phyloP scores from a whole-genome alignment of 2,329 filamentous ascomycete species.

The Calonectria hawksworthii region DNA sequence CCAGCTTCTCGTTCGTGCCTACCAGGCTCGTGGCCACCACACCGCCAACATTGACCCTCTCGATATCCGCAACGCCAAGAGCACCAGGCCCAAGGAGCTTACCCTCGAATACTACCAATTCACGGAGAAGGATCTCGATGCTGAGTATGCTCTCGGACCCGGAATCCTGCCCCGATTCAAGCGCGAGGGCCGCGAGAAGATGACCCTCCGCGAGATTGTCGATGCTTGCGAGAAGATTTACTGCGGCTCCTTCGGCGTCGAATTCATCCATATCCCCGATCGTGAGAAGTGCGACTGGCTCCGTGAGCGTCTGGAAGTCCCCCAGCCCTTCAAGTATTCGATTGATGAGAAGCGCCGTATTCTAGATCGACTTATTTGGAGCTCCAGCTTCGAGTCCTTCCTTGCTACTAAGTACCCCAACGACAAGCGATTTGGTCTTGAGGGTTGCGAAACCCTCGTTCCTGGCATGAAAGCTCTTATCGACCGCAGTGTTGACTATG shows the following conservation, averaged over 20 bases:
- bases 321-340: conserved; percentile 95
- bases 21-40: conserved; percentile 98
- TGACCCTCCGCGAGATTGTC: conserved; percentile 96
- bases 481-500: conserved; percentile 97
- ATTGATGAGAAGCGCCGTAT: conserved; percentile 99
- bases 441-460: conserved; percentile 96
- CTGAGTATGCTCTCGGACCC: conserved; percentile 91
- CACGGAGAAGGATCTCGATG: conserved; percentile 92
- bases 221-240: conserved; percentile 95
- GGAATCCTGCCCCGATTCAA: conserved; percentile 96
- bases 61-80: conserved; percentile 87
- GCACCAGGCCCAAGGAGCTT: conserved; percentile 91
- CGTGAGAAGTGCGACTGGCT: conserved; percentile 99
- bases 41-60: conserved; percentile 98
- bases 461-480: conserved; percentile 99
- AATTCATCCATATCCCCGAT: conserved; percentile 99
- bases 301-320: conserved; percentile 93
- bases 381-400: conserved; percentile 96
- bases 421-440: conserved; percentile 98
- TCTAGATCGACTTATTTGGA: conserved; percentile 97
- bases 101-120: conserved; percentile 96
- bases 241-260: conserved; percentile 96
- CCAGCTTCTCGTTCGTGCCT: conserved; percentile 95
- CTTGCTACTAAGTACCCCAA: conserved; percentile 98
- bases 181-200: conserved; percentile 89